A percentile compares a stretch with the other conserved stretches of the same genome.
Conservation (phyloP, 495 filamentous ascomycete species). For the Aspergillus sparsus region DNA sequence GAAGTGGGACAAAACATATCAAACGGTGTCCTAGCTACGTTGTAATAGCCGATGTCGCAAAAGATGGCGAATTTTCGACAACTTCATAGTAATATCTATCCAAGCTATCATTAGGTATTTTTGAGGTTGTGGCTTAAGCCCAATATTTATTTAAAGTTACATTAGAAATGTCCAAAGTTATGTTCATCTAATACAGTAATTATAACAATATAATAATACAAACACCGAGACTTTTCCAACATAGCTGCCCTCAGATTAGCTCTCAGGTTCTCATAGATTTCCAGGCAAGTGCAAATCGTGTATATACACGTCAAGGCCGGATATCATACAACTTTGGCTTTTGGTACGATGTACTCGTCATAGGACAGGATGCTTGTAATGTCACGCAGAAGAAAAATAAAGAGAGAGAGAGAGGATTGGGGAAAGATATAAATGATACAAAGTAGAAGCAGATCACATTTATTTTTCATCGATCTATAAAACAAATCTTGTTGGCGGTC, state of each 20-base stretch:
- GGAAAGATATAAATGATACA: too few species aligned
- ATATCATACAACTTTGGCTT: constrained; percentile 60
- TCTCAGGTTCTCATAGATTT: constrained; percentile 58
- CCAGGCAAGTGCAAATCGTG: constrained; percentile 31
- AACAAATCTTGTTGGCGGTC: not conserved
- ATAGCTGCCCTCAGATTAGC: constrained; percentile 55
- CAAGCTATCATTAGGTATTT: too few species aligned
- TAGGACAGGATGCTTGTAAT: constrained; percentile 31
- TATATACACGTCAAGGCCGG: constrained; percentile 32
- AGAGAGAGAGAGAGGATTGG: not conserved
- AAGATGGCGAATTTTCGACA: not conserved
- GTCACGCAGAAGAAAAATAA: not conserved
- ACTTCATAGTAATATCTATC: not conserved
- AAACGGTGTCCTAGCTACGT: not conserved
- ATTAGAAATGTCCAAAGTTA: not conserved
- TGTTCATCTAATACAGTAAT: constrained; percentile 1
- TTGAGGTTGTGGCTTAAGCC: too few species aligned
- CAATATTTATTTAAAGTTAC: too few species aligned
- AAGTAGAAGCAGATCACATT: too few species aligned
- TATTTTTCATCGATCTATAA: not conserved
- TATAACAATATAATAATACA: not conserved
- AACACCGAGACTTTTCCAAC: not conserved
- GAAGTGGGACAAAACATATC: too few species aligned
- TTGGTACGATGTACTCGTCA: constrained; percentile 52
- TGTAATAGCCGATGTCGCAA: not conserved